Evolutionary conservation across 1,284 basidiomycete genomes (phyloP).

Genomic region (Leccinum ponderosum): DNA sequence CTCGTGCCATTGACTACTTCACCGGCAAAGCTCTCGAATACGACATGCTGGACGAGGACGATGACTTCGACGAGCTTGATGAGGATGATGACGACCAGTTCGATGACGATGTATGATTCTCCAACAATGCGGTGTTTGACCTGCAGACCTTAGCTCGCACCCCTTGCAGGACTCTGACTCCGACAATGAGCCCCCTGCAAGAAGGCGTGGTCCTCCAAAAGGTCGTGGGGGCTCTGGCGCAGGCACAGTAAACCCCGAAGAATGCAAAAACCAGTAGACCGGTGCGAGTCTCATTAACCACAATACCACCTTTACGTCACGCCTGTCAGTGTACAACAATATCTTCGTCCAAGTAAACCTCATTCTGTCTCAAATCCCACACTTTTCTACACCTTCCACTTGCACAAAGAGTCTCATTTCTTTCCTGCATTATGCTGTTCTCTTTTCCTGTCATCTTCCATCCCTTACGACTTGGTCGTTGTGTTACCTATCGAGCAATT

Average conservation of each 20-base stretch:
- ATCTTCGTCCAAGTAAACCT: conserved; percentile 13
- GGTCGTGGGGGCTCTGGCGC: conserved; percentile 44
- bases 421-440: conserved; percentile 1
- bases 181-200: conserved; percentile 57
- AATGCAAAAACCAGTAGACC: conserved; percentile 83
- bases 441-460: not conserved
- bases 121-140: conserved; percentile 20
- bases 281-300: conserved; percentile 13
- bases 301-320: conserved; percentile 23
- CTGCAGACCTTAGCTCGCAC: conserved; percentile 22
- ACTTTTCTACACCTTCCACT: not conserved
- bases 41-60: conserved; percentile 77
- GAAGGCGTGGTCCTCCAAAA: conserved; percentile 58
- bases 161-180: conserved; percentile 43
- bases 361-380: conserved; percentile 11
- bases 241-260: conserved; percentile 64
- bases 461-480: conserved; percentile 12
- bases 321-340: conserved; percentile 14
- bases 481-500: conserved; percentile 10
- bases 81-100: conserved; percentile 63
- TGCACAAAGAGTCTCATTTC: not conserved
- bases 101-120: conserved; percentile 49
- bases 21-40: conserved; percentile 95
- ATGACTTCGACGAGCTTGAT: conserved; percentile 62
- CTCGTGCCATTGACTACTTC: conserved; percentile 94